These are phyloP conservation scores for Rhizopus delemar DNA, from an alignment of 371 early-diverging fungal genomes.

Conservation along the genomic window DNA sequence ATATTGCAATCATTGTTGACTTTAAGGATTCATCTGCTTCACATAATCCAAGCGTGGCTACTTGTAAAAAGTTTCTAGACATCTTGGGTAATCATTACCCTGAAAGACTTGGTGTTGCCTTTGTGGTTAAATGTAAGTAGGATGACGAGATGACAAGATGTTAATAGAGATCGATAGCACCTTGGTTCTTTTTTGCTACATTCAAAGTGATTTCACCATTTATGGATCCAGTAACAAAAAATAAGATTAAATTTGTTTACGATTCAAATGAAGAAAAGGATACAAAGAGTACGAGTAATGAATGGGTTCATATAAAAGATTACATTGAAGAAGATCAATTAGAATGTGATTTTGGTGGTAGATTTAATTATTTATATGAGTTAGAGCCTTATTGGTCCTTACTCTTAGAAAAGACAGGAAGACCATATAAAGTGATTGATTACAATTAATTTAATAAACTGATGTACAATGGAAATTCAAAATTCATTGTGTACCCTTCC, in stretches of 20 bases:
- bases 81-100: conserved; percentile 86
- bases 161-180: conserved; percentile 51
- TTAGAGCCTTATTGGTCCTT: conserved; percentile 64
- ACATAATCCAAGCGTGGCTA: conserved; percentile 69
- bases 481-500: neutral
- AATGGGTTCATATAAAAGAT: conserved; percentile 55
- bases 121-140: conserved; percentile 49
- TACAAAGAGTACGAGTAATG: conserved; percentile 31
- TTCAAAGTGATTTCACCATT: conserved; percentile 84
- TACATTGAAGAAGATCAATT: conserved; percentile 57
- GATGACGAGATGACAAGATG: neutral
- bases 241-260: conserved; percentile 81
- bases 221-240: conserved; percentile 88
- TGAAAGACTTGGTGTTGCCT: conserved; percentile 69
- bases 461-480: conserved; percentile 15
- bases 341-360: conserved; percentile 65
- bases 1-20: conserved; percentile 78
- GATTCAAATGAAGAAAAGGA: conserved; percentile 53
- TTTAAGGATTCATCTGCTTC: conserved; percentile 70
- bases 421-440: conserved; percentile 46
- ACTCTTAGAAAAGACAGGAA: conserved; percentile 42
- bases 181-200: conserved; percentile 85
- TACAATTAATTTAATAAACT: conserved; percentile 22
- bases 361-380: conserved; percentile 55
- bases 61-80: conserved; percentile 76